A percentile compares a stretch with the other conserved stretches of the same genome.
Conservation (phyloP, 2,329 filamentous ascomycete genomes). For the Sporothrix euskadiensis region DNA sequence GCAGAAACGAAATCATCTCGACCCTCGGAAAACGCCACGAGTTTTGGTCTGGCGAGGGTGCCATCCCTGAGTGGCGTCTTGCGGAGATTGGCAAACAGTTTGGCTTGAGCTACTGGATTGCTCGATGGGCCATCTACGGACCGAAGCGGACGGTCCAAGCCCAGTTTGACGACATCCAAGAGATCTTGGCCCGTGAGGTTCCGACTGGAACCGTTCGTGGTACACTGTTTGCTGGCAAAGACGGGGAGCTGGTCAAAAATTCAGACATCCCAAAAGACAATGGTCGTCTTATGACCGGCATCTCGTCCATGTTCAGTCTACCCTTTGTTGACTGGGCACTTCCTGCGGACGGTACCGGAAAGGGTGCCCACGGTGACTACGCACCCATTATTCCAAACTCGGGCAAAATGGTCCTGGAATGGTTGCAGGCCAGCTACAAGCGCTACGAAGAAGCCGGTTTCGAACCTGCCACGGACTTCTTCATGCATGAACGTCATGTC, state of each 20-base stretch:
- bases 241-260: neutral
- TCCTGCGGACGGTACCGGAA: neutral
- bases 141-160: neutral
- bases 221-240: neutral
- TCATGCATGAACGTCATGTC: constrained; percentile 14
- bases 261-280: neutral
- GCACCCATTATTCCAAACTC: constrained; percentile 13
- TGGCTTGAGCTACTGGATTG: neutral
- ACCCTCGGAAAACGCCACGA: neutral
- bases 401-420: neutral
- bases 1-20: constrained; percentile 6
- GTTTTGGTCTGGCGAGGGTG: constrained; percentile 1
- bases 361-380: constrained; percentile 14
- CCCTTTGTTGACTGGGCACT: constrained; percentile 15
- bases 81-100: neutral
- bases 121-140: constrained; percentile 8
- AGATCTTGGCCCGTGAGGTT: neutral
- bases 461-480: constrained; percentile 12
- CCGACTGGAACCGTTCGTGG: neutral
- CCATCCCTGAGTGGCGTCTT: neutral
- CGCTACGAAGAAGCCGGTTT: neutral
- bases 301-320: constrained; percentile 16
- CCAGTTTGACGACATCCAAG: constrained; percentile 11
- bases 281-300: neutral
- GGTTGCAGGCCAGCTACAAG: constrained; percentile 17